A percentile compares a stretch with the other conserved stretches of the same genome.
Evolutionary conservation across 352 stramenopile species (phyloP).

Genomic region (Achlya hypogyna): DNA sequence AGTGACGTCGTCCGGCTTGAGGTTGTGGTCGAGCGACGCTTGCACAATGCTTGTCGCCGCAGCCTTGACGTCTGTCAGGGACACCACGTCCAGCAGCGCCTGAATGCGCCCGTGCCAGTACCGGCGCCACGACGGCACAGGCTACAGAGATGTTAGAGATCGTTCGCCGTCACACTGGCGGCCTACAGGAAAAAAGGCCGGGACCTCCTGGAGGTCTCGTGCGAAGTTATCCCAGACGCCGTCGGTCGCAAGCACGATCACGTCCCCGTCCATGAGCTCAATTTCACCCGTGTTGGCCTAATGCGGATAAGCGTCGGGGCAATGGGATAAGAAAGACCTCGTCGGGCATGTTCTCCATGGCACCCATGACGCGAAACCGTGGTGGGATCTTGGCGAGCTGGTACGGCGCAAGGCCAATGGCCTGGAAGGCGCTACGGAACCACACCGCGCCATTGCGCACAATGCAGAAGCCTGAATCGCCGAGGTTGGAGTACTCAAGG

Average conservation of each 20-base stretch:
- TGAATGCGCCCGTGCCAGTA: slow-evolving; percentile 54
- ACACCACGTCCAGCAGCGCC: slow-evolving; percentile 47
- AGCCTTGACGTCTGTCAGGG: slow-evolving; percentile 31
- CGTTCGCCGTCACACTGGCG: neutral
- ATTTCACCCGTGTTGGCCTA: slow-evolving; percentile 63
- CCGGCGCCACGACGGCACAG: slow-evolving; percentile 46
- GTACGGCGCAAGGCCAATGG: slow-evolving; percentile 54
- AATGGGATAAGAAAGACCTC: slow-evolving; percentile 30
- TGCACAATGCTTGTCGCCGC: slow-evolving; percentile 54
- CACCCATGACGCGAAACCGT: slow-evolving; percentile 63
- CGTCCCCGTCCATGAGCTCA: slow-evolving; percentile 58
- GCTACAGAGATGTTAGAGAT: slow-evolving; percentile 26
- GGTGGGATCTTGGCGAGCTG: slow-evolving; percentile 67
- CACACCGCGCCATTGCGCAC: slow-evolving; percentile 50
- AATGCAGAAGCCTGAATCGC: slow-evolving; percentile 67
- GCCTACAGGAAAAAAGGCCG: slow-evolving; percentile 48
- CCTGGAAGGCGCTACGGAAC: slow-evolving; percentile 69
- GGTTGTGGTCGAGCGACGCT: slow-evolving; percentile 64
- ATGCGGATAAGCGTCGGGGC: neutral
- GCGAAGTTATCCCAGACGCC: slow-evolving; percentile 79
- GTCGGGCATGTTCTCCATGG: slow-evolving; percentile 64
- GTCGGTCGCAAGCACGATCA: slow-evolving; percentile 72
- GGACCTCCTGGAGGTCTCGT: slow-evolving; percentile 35
- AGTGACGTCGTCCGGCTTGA: slow-evolving; percentile 77
- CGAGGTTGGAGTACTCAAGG: slow-evolving; percentile 73